Base-by-base conservation (phyloP, 768 basidiomycete species). In the Xerocomellus chrysenteron region DNA sequence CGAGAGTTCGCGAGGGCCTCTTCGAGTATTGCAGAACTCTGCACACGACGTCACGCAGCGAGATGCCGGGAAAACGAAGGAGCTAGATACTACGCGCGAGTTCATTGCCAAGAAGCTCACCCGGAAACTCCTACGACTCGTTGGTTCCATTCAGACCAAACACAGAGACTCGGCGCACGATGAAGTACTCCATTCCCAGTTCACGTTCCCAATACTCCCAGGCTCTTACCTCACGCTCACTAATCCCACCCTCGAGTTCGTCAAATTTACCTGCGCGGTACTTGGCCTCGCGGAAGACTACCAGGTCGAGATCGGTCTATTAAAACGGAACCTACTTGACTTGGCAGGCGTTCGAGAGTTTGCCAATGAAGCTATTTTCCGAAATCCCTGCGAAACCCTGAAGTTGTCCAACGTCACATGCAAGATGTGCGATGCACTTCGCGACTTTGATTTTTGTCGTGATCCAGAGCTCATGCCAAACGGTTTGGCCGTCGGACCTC, bases 381-480 rank as follows among this genome's bases (percentile, higher is more conserved):
- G 84, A 51, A 97, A 97, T 68, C 95, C 95, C 0, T 98, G 94
- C 74, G 88, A 93, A 68, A 84, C 91, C 10, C 80, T 96, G 53
- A 88, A 89, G 63, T 72, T 98, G 28, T 77, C 86, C 43, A 91
- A 91, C 68, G 88, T 98, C 37, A 90, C 95, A 32, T 98, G 96
- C 69, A 84, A 82, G 41, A 83, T 87, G 65, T 98, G 92, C 73
- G 94, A 94, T 69, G 74, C 78, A 14, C 79, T 94, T 57, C 84
- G 90, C 3, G 94, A 96, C 69, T 91, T 99, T 65, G 97, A 99
- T 71, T 90, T 99, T 66, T 98, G 96, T 69, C 84, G 96, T 16
- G 96, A 98, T 73, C 80, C 85, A 12, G 90, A 93, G 56, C 79
- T 97, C 40, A 77, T 92, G 42, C 86, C 91, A 11, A 76, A 76